Conservation (phyloP, 192 early-diverging fungal genomes). For the Helicostylum pulchrum region DNA sequence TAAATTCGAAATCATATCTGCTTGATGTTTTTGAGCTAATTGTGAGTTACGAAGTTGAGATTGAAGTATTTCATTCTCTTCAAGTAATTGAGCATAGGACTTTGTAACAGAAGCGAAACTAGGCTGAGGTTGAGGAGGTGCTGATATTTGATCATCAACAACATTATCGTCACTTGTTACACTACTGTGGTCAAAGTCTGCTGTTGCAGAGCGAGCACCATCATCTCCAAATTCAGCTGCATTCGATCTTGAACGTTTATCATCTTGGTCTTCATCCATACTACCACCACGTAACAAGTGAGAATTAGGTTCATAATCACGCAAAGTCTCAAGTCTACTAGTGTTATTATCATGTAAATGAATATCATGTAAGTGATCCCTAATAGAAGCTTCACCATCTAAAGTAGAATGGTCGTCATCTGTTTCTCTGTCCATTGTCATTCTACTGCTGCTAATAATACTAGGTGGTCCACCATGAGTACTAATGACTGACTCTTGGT, state of each 20-base stretch:
- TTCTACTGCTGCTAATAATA: conserved; percentile 18
- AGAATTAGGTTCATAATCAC: conserved; percentile 5
- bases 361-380: conserved; percentile 9
- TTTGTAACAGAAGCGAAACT: conserved; percentile 34
- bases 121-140: conserved; percentile 42
- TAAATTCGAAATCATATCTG: conserved; percentile 29
- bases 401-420: conserved; percentile 13
- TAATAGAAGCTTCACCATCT: conserved; percentile 16
- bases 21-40: conserved; percentile 32
- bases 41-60: conserved; percentile 31
- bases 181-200: conserved; percentile 21
- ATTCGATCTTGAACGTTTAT: conserved; percentile 29
- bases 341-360: neutral
- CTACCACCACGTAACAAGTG: neutral
- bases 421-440: conserved; percentile 24
- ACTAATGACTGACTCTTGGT: conserved; percentile 38
- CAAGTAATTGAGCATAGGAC: conserved; percentile 34
- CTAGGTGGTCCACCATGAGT: conserved; percentile 27
- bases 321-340: conserved; percentile 6
- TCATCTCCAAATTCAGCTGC: conserved; percentile 43
- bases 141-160: conserved; percentile 34
- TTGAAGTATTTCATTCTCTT: conserved; percentile 38
- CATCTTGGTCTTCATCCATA: conserved; percentile 18
- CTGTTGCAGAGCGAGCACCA: conserved; percentile 27
- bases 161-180: conserved; percentile 23